Percentiles rank a stretch among this genome's conserved stretches.
Evolutionary conservation across 768 basidiomycete genomes (phyloP).

Genomic region (Phlegmacium glaucopus): DNA sequence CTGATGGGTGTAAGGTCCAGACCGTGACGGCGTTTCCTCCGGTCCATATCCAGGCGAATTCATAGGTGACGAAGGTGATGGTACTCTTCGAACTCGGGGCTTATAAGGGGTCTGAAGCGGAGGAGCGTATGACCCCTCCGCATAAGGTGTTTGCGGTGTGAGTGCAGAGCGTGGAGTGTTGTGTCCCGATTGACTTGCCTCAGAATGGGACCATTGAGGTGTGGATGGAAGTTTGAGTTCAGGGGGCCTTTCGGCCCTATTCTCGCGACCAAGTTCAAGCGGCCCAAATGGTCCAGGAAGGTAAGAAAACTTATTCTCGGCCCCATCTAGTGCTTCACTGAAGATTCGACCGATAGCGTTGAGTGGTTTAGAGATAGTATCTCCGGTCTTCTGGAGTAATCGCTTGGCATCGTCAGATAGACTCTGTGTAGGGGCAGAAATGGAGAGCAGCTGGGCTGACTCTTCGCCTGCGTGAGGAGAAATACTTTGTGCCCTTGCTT

Average conservation of each 20-base stretch:
- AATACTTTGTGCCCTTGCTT: slow-evolving; percentile 18
- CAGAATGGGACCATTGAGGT: slow-evolving; percentile 39
- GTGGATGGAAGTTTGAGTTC: slow-evolving; percentile 21
- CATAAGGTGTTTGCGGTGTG: slow-evolving; percentile 39
- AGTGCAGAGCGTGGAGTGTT: slow-evolving; percentile 18
- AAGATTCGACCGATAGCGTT: slow-evolving; percentile 86
- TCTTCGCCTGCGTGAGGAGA: slow-evolving; percentile 77
- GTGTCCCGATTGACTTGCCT: slow-evolving; percentile 19
- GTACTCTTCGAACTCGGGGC: slow-evolving; percentile 56
- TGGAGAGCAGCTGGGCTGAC: slow-evolving; percentile 74
- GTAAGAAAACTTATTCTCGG: slow-evolving; percentile 60
- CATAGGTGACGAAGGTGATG: slow-evolving; percentile 41
- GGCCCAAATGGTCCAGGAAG: slow-evolving; percentile 71
- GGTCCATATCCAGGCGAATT: slow-evolving; percentile 32
- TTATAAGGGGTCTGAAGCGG: slow-evolving; percentile 70
- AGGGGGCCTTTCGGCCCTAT: slow-evolving; percentile 30
- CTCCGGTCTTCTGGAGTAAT: slow-evolving; percentile 86
- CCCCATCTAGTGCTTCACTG: slow-evolving; percentile 75
- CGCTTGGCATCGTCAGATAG: slow-evolving; percentile 72
- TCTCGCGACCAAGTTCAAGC: slow-evolving; percentile 58
- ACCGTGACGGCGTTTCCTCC: slow-evolving; percentile 53
- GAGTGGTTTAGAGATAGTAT: slow-evolving; percentile 88
- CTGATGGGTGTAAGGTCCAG: slow-evolving; percentile 44
- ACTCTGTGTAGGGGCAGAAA: slow-evolving; percentile 53
- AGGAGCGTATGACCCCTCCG: slow-evolving; percentile 30